Evolutionary conservation across 169 alveolate species (phyloP), one percentile per base, ranked within the genome.

Genomic region (Cryptosporidium baileyi): DNA sequence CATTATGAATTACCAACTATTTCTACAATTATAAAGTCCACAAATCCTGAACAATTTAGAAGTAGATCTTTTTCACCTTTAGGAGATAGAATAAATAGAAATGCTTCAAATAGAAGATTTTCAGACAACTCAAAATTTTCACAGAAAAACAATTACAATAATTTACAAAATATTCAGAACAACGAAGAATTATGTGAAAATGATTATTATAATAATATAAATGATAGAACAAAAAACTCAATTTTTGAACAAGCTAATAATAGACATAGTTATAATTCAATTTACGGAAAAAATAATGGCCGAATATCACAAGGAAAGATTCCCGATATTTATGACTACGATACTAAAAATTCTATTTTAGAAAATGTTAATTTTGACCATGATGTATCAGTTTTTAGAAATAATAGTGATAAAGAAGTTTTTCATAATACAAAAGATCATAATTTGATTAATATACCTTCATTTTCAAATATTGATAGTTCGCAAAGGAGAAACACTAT

Each of bases 1-100:
- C 85, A 74, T 30, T 74, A 74, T 74, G 61, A 74, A 59, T 59
- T 74, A 24, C 85, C 85, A 52, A 74, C 85, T 1, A 74, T 74
- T 1, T 74, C 85, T 22, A 57, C 85, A 9, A 54, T 74, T 19
- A 74, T 74, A 7, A 74, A 74, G 26, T 74, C 85, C 22, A 24
- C 67, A 36, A 74, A 74, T 28, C 85, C 85, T 32, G 85, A 74
- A 51, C 85, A 74, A 34, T 74, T 74, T 19, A 74, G 85, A 26
- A 74, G 85, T 19, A 74, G 85, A 26, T 51, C 85, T 17, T 57
- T 74, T 19, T 74, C 85, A 11, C 85, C 85, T 0, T 9, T 38
- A 38, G 74, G 41, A 3, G 43, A 26, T 6, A 8, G 17, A 26
- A 8, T n/a, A 19, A 45, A 32, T 3, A 57, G 43, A 11, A 24